Conservation (phyloP, 163 green algal species). For the Scenedesmus sp. region DNA sequence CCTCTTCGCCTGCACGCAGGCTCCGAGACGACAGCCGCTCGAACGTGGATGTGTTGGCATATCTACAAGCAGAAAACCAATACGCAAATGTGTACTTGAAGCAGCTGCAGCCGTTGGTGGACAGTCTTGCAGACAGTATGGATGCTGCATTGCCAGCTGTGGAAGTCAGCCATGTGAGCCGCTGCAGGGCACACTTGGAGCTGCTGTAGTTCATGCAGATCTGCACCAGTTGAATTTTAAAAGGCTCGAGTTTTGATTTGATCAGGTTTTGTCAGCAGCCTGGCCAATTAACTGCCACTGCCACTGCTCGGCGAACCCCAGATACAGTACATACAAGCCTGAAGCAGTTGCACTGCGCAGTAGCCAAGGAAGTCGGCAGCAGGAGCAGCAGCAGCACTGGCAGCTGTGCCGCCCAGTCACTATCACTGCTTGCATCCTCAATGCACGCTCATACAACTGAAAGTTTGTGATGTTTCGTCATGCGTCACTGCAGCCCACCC, state of each 20-base stretch:
- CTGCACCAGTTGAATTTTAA: too few relatives aligned
- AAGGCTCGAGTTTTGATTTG: too few relatives aligned
- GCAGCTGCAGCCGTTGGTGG: not conserved
- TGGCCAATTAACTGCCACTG: too few relatives aligned
- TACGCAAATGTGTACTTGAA: slow-evolving; percentile 20
- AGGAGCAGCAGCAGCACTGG: too few relatives aligned
- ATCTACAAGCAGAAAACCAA: slow-evolving; percentile 35
- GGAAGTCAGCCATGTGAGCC: slow-evolving; percentile 10
- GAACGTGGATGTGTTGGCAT: slow-evolving; percentile 15
- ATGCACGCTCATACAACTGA: not conserved
- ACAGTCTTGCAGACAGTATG: slow-evolving; percentile 9
- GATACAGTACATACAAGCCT: too few relatives aligned
- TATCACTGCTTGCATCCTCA: not conserved
- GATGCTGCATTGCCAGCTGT: not conserved
- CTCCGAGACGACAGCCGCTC: slow-evolving; percentile 29
- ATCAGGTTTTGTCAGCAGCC: too few relatives aligned
- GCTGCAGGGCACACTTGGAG: not conserved
- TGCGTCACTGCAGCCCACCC: not conserved
- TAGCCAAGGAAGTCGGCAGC: too few relatives aligned
- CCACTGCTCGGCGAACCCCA: too few relatives aligned
- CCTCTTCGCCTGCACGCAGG: not conserved
- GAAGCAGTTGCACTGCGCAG: too few relatives aligned
- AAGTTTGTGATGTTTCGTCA: not conserved
- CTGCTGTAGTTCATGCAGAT: not conserved
- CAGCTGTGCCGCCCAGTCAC: too few relatives aligned